Evolutionary conservation across 192 early-diverging fungal species (phyloP), one percentile per base, ranked within the genome.

Genomic region (Funneliformis mosseae): DNA sequence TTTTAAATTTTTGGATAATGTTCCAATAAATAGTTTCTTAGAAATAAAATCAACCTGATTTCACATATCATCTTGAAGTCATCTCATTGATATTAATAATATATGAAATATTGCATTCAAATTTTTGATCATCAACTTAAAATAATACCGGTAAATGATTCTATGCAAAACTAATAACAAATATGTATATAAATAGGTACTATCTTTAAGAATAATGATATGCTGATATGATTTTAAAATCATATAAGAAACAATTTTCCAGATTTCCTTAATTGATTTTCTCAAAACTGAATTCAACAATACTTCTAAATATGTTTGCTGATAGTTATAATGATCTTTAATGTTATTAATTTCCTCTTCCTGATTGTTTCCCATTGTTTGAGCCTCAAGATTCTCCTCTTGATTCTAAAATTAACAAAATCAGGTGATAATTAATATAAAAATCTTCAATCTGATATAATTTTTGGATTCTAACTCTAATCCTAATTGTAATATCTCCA

Each of bases 121-220:
- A 69, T 38, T 69, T 69, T 69, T 39, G 21, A 69, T 21, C 39
- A 69, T 69, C 16, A 66, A 66, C 18, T 69, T 69, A 21, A 69
- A 69, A 7, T 69, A 69, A 21, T 69, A 16, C 4, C 18, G 27
- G 18, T 27, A 69, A 2, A 69, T 41, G 0, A 69, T 39, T 16
- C 39, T 5, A 69, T 69, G 12, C 1, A 21, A 69, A 16, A 41
- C 8, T 39, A 69, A 69, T 8, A 69, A 41, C n/a, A 69, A 69
- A 42, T 5, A 69, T 41, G 39, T 69, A 39, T 16, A 69, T 21
- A 69, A 38, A 16, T 69, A 21, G 21, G 41, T 41, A 41, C 5
- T 5, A 69, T 69, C 18, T 8, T 69, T 18, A 69, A 69, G 27
- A 4, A 39, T 38, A 18, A 69, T 8, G 8, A 69, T 69, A 69